Evolutionary conservation across 2,329 filamentous ascomycete genomes (phyloP), one percentile per base, ranked within the genome.

Genomic region (Fusarium mexicanum): DNA sequence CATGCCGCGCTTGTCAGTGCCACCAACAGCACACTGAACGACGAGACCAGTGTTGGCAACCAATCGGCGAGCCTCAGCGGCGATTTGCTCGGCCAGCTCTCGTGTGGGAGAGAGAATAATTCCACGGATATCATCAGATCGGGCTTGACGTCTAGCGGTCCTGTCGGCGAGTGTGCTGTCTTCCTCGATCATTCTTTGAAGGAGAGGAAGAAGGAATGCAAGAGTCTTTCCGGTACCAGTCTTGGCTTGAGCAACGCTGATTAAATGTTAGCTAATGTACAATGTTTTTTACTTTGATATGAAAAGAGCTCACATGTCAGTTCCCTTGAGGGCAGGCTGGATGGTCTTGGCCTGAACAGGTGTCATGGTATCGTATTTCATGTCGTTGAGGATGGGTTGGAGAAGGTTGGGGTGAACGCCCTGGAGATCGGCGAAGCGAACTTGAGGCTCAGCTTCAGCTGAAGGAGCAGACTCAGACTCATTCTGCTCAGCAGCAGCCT

Each of bases 141-240:
- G 80, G 44, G 85, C 85, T 7, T 64, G 66, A n/a, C 78, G 77
- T 22, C 76, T 77, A 55, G 83, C 79, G 16, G 77, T 74, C 69
- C 80, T 85, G 43, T 85, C 81, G 60, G 88, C 90, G 40, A 97
- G 87, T 1, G 85, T 82, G 2, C 91, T 90, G 73, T 94, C 90
- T 68, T 87, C 84, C 26, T 84, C 82, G 69, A 97, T 85, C 79
- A 98, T 93, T 68, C 91, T 91, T 81, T 98, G 94, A 60, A 98
- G 85, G 13, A 95, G 86, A 58, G 96, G 96, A 12, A 98, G 84
- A 31, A 99, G 87, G 86, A 98, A 99, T 41, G 94, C 96, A 65
- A 98, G 85, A 0, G 96, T 99, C 85, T 99, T 99, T 81, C 96
- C 96, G 8, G 96, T 98, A 81, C 96, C 96, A 14, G 96, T 99